These are phyloP conservation scores for Aspergillus asperescens DNA, from an alignment of 495 filamentous ascomycete species.

Conservation along the genomic window DNA sequence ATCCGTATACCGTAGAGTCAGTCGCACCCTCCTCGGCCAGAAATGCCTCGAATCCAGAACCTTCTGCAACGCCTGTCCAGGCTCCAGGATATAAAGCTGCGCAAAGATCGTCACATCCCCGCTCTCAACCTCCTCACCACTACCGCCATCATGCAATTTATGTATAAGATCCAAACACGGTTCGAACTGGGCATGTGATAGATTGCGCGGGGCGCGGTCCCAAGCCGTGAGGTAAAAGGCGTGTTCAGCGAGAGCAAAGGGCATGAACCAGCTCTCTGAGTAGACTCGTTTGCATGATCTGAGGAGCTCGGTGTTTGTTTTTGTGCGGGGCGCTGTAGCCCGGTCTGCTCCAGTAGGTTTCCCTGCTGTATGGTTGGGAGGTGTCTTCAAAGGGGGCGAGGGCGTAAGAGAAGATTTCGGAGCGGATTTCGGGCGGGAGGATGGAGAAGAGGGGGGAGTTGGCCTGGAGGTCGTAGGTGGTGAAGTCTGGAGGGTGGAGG, in stretches of 20 bases:
- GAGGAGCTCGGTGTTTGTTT: constrained; percentile 20
- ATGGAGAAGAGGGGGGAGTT: constrained; percentile 14
- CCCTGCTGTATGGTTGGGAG: neutral
- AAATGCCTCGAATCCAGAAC: constrained; percentile 18
- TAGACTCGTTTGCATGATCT: constrained; percentile 22
- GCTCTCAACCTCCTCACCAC: constrained; percentile 3
- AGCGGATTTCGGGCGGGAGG: constrained; percentile 27
- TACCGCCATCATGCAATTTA: neutral
- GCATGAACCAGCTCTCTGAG: constrained; percentile 29
- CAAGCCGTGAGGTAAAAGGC: constrained; percentile 16
- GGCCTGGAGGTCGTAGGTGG: constrained; percentile 2
- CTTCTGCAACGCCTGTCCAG: constrained; percentile 8
- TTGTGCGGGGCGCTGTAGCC: constrained; percentile 20
- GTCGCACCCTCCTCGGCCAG: constrained; percentile 17
- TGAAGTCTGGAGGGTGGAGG: neutral
- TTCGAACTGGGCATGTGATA: constrained; percentile 8
- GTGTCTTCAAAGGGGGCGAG: constrained; percentile 19
- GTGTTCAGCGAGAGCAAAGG: constrained; percentile 25
- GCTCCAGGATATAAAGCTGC: constrained; percentile 22
- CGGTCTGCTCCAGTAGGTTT: constrained; percentile 24
- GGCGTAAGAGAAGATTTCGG: constrained; percentile 24
- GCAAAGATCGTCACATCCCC: constrained; percentile 20
- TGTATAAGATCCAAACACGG: constrained; percentile 10
- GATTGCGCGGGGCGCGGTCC: constrained; percentile 14
- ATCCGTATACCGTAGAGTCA: constrained; percentile 31